Percentiles rank a stretch among this genome's conserved stretches.
These are phyloP conservation scores for Eucalyptus tenuipes DNA, from an alignment of 345 rosid genomes.

Conservation along the genomic window DNA sequence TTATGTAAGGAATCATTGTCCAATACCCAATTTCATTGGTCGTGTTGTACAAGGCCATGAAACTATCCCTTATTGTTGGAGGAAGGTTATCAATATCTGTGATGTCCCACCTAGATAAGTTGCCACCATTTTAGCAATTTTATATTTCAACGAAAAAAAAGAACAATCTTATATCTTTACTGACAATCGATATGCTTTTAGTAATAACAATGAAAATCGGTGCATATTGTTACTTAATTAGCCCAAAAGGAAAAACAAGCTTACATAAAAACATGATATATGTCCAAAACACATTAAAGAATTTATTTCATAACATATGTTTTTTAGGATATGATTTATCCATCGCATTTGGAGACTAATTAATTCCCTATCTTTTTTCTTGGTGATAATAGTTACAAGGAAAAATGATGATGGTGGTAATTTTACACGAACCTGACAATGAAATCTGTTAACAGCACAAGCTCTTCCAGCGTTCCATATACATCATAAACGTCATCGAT, in stretches of 20 bases:
- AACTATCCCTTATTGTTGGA: not conserved
- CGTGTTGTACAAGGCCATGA: not conserved
- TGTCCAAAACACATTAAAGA: not conserved
- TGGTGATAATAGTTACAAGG: not conserved
- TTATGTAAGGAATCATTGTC: not conserved
- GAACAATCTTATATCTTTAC: not conserved
- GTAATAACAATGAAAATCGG: not conserved
- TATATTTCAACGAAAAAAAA: too few relatives aligned
- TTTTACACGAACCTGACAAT: not conserved
- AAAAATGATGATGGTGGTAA: not conserved
- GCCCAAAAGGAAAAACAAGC: not conserved
- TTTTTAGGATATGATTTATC: not conserved
- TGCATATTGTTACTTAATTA: not conserved
- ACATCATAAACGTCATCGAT: not conserved
- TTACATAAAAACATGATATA: not conserved
- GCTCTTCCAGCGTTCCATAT: constrained; percentile 1
- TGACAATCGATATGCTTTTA: not conserved
- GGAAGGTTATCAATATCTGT: constrained; percentile 1
- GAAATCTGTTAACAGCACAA: constrained; percentile 4
- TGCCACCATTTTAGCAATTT: not conserved
- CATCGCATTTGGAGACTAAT: not conserved
- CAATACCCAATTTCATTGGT: constrained; percentile 1
- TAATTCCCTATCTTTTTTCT: not conserved
- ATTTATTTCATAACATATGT: not conserved
- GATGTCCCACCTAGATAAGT: constrained; percentile 2